These are phyloP conservation scores for Phytophthora melonis DNA, from an alignment of 352 stramenopile genomes.

Conservation along the genomic window DNA sequence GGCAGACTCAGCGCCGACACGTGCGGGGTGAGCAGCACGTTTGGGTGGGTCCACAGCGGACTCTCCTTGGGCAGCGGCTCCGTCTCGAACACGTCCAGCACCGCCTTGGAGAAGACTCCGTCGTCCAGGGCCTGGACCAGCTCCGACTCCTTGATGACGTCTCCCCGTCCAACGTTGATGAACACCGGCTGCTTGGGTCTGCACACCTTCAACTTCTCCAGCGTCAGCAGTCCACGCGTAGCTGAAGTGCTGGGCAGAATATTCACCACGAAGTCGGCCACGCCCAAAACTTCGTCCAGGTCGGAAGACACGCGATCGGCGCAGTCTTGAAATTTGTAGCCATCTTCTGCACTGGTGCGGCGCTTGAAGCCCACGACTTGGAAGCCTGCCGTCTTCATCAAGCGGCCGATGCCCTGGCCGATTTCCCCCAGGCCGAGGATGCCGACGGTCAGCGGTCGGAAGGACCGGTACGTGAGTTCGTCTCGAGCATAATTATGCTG, in stretches of 20 bases:
- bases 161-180: conserved; percentile 90
- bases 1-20: conserved; percentile 80
- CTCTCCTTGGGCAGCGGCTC: conserved; percentile 62
- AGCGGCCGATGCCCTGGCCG: conserved; percentile 59
- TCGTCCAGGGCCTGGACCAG: conserved; percentile 78
- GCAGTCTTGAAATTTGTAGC: conserved; percentile 11
- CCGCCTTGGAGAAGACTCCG: conserved; percentile 63
- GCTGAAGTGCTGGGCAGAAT: conserved; percentile 84
- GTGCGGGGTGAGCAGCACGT: conserved; percentile 85
- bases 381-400: conserved; percentile 64
- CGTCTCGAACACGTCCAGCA: conserved; percentile 70
- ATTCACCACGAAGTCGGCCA: conserved; percentile 84
- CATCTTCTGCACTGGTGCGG: conserved; percentile 26
- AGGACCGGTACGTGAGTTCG: conserved; percentile 45
- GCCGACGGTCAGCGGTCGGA: conserved; percentile 50
- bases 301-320: conserved; percentile 58
- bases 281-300: conserved; percentile 54
- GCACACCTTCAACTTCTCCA: conserved; percentile 54
- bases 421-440: conserved; percentile 73
- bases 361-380: conserved; percentile 77
- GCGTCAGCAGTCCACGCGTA: conserved; percentile 74
- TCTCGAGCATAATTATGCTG: conserved; percentile 38
- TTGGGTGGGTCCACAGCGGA: conserved; percentile 68
- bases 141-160: conserved; percentile 77
- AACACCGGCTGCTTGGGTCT: conserved; percentile 74